Conservation (phyloP, 495 filamentous ascomycete genomes). For the Lophiotrema nucula region DNA sequence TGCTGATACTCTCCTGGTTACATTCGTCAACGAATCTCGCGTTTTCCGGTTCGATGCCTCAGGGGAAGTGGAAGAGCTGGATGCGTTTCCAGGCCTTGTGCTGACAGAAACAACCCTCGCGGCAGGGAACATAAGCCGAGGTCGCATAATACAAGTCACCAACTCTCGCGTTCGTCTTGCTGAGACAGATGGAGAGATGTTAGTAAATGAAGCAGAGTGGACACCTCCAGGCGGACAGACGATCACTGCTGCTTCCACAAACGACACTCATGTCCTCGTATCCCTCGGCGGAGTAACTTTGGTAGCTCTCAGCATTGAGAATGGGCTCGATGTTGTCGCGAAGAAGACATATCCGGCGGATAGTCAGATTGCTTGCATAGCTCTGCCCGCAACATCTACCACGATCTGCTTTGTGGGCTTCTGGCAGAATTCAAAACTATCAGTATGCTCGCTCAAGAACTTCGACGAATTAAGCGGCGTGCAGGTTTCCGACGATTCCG, state of each 20-base stretch:
- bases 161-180: slow-evolving; percentile 58
- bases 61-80: slow-evolving; percentile 84
- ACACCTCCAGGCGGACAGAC: slow-evolving; percentile 51
- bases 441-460: slow-evolving; percentile 55
- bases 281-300: slow-evolving; percentile 69
- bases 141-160: slow-evolving; percentile 77
- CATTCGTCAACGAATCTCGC: slow-evolving; percentile 80
- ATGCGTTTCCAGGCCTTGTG: slow-evolving; percentile 65
- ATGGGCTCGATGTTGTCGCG: slow-evolving; percentile 56
- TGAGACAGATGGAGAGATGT: slow-evolving; percentile 68
- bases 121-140: slow-evolving; percentile 59
- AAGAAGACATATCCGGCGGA: slow-evolving; percentile 59
- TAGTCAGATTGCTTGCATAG: slow-evolving; percentile 81
- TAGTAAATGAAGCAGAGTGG: slow-evolving; percentile 62
- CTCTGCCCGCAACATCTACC: slow-evolving; percentile 54
- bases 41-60: slow-evolving; percentile 72
- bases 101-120: slow-evolving; percentile 73
- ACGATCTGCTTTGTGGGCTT: slow-evolving; percentile 74
- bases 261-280: slow-evolving; percentile 64
- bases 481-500: slow-evolving; percentile 54
- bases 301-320: slow-evolving; percentile 61
- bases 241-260: slow-evolving; percentile 79
- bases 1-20: slow-evolving; percentile 72
- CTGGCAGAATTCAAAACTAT: slow-evolving; percentile 67
- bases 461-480: slow-evolving; percentile 64